A percentile compares a stretch with the other conserved stretches of the same genome.
These are phyloP conservation scores for Petunia axillaris DNA, from an alignment of 257 asterid species.

Conservation along the genomic window DNA sequence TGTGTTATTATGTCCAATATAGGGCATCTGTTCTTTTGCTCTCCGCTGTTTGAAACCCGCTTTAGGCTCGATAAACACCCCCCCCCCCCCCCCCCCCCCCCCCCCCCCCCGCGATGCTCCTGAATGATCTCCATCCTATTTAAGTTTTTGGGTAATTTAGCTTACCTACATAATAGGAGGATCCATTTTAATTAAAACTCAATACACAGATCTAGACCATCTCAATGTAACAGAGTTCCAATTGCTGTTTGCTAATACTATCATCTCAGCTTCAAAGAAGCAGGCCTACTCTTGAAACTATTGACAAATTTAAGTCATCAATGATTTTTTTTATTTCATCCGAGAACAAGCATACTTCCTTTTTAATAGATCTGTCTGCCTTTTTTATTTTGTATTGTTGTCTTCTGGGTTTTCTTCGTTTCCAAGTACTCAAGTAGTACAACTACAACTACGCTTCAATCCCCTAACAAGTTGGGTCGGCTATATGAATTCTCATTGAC, in stretches of 20 bases:
- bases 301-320: slow-evolving; percentile 1
- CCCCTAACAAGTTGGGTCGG: too few species aligned
- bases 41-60: too few species aligned
- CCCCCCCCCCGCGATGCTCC: too few species aligned
- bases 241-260: slow-evolving; percentile 7
- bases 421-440: background rate
- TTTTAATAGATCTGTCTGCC: background rate
- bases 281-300: background rate
- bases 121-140: background rate
- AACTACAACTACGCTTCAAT: too few species aligned
- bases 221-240: background rate
- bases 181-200: background rate
- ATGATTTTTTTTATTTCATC: background rate
- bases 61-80: too few species aligned
- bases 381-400: slow-evolving; percentile 2
- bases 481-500: too few species aligned
- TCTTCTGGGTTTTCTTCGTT: background rate
- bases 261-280: background rate
- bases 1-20: background rate
- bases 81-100: too few species aligned
- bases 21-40: background rate
- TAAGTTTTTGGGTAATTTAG: background rate
- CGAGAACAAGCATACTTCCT: background rate
- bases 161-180: background rate
- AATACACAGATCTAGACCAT: too few species aligned